Conservation (phyloP, 345 rosid species). For the Ricinus communis region DNA sequence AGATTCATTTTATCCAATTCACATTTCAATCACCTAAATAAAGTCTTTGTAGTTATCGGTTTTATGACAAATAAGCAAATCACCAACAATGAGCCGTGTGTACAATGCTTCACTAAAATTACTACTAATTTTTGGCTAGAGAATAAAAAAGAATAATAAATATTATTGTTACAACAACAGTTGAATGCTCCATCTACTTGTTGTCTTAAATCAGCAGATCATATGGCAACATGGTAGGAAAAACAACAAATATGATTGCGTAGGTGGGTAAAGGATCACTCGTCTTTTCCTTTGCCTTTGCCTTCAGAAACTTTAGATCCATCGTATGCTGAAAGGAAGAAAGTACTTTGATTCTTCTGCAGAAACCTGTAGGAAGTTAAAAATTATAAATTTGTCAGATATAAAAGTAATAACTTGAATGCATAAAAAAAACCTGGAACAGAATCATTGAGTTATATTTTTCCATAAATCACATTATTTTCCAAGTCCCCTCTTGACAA, state of each 20-base stretch:
- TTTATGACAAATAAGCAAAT: neutral
- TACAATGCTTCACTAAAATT: neutral
- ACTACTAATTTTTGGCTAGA: neutral
- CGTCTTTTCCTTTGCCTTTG: conserved; percentile 78
- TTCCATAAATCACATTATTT: neutral
- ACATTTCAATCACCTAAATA: neutral
- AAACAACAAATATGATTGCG: conserved; percentile 5
- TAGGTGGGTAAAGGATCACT: conserved; percentile 26
- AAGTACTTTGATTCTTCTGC: conserved; percentile 86
- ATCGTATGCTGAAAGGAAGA: conserved; percentile 73
- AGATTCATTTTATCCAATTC: neutral
- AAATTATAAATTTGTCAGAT: neutral
- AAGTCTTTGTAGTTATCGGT: neutral
- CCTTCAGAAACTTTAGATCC: conserved; percentile 51
- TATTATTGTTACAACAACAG: conserved; percentile 40
- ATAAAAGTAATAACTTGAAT: neutral
- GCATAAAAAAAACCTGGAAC: neutral
- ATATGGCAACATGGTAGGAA: conserved; percentile 6
- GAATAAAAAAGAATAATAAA: conserved; percentile 22
- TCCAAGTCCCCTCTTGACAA: too few species aligned
- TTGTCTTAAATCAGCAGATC: conserved; percentile 6
- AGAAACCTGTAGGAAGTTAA: conserved; percentile 53
- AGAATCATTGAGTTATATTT: neutral
- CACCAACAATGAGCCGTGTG: neutral
- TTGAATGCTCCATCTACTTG: conserved; percentile 15